These are phyloP conservation scores for Fonsecaea monophora DNA, from an alignment of 2,329 filamentous ascomycete species.

Conservation along the genomic window DNA sequence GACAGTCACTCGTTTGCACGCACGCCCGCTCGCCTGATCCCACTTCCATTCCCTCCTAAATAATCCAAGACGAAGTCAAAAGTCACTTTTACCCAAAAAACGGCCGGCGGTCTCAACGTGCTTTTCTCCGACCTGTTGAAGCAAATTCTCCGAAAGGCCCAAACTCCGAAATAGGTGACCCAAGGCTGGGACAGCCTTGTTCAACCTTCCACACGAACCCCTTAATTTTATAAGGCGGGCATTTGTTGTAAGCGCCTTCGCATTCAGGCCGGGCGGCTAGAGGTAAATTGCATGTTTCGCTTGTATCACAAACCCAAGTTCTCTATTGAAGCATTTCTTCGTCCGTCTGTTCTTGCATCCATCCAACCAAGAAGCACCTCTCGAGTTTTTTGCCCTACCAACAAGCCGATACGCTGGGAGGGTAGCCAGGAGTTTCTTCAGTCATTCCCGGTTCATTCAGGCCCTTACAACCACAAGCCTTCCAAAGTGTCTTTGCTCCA, in stretches of 20 bases:
- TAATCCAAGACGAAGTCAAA: background rate
- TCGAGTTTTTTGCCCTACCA: background rate
- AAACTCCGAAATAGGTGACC: background rate
- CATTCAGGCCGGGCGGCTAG: constrained; percentile 28
- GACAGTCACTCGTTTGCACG: constrained; percentile 22
- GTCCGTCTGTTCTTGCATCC: background rate
- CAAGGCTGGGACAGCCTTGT: constrained; percentile 24
- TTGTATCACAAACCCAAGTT: constrained; percentile 25
- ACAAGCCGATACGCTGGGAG: background rate
- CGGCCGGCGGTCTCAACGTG: constrained; percentile 20
- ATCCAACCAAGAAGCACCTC: background rate
- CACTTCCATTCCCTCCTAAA: background rate
- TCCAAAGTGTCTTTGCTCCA: constrained; percentile 11
- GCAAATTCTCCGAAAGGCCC: constrained; percentile 22
- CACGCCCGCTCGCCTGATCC: background rate
- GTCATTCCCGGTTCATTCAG: background rate
- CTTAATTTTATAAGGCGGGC: constrained; percentile 13
- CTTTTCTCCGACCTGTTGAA: constrained; percentile 10
- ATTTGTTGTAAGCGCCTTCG: constrained; percentile 26
- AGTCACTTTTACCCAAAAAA: constrained; percentile 4
- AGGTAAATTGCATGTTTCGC: constrained; percentile 37
- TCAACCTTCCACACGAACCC: constrained; percentile 9
- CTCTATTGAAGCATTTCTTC: constrained; percentile 11
- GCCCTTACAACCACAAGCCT: constrained; percentile 1
- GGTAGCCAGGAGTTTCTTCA: background rate